Conservation (phyloP, 257 asterid genomes). For the Fraxinus excelsior region DNA sequence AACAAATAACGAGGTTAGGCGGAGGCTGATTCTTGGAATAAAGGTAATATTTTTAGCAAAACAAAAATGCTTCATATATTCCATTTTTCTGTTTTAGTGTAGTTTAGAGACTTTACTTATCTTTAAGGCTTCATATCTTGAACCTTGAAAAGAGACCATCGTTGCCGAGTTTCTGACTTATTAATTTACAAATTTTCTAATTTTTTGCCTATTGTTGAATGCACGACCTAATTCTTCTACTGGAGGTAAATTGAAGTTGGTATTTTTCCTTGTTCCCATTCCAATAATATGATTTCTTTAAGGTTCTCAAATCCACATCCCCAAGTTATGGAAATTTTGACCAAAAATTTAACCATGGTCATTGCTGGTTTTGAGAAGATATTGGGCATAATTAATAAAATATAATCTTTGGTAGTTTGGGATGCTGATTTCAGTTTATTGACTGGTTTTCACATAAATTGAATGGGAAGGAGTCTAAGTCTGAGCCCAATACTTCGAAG, state of each 20-base stretch:
- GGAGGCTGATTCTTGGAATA: conserved; percentile 1
- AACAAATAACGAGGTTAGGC: neutral
- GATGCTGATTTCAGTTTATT: neutral
- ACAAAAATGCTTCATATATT: neutral
- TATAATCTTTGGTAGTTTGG: neutral
- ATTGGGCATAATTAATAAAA: neutral
- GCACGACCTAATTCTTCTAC: neutral
- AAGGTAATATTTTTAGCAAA: neutral
- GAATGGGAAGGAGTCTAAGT: conserved; percentile 78
- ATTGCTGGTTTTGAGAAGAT: neutral
- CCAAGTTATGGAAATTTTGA: neutral
- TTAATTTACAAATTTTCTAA: conserved; percentile 12
- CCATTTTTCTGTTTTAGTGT: conserved; percentile 16
- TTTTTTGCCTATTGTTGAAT: neutral
- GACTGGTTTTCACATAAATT: conserved; percentile 6
- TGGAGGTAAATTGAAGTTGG: neutral
- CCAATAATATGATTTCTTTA: neutral
- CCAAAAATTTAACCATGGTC: neutral
- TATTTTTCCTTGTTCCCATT: neutral
- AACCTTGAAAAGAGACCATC: neutral
- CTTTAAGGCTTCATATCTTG: neutral
- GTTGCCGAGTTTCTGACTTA: conserved; percentile 15
- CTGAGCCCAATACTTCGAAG: conserved; percentile 69
- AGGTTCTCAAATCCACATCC: neutral
- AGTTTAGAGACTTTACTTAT: neutral